These are phyloP conservation scores for Paratinospora sagittata DNA, from an alignment of 164 flowering plant genomes.

Conservation along the genomic window DNA sequence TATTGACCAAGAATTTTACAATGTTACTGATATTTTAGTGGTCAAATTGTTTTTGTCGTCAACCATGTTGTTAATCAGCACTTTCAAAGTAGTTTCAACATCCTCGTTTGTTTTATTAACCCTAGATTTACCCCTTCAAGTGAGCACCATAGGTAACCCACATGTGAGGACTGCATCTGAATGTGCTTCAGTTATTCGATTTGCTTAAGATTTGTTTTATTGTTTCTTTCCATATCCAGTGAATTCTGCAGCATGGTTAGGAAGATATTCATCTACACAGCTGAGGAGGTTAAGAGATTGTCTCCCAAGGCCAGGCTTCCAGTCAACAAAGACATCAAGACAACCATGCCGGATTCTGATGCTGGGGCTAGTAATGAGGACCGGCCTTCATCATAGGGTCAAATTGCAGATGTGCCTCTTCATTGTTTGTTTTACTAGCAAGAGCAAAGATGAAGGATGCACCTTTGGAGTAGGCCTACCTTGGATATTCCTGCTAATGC, in stretches of 20 bases:
- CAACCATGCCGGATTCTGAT: slow-evolving; percentile 22
- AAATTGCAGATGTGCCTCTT: background rate
- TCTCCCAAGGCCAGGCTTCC: slow-evolving; percentile 49
- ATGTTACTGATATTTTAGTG: background rate
- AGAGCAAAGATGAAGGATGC: background rate
- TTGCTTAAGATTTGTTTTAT: background rate
- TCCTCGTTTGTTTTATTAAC: too few relatives aligned
- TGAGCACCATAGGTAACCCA: too few relatives aligned
- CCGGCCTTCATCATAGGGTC: background rate
- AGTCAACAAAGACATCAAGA: slow-evolving; percentile 15
- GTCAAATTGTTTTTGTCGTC: too few relatives aligned
- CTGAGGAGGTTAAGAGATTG: slow-evolving; percentile 66
- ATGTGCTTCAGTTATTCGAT: background rate
- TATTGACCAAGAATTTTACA: background rate
- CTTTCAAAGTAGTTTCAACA: too few relatives aligned
- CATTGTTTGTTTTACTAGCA: background rate
- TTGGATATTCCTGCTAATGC: background rate
- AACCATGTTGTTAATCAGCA: too few relatives aligned
- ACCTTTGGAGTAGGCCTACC: background rate
- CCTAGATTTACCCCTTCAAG: too few relatives aligned
- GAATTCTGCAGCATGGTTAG: slow-evolving; percentile 89
- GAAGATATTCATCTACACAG: slow-evolving; percentile 70
- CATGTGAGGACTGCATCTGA: too few relatives aligned
- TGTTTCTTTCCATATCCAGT: slow-evolving; percentile 28
- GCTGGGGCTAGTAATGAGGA: slow-evolving; percentile 40